Evolutionary conservation across 257 asterid species (phyloP).

Genomic region (Leptodermis oblonga): DNA sequence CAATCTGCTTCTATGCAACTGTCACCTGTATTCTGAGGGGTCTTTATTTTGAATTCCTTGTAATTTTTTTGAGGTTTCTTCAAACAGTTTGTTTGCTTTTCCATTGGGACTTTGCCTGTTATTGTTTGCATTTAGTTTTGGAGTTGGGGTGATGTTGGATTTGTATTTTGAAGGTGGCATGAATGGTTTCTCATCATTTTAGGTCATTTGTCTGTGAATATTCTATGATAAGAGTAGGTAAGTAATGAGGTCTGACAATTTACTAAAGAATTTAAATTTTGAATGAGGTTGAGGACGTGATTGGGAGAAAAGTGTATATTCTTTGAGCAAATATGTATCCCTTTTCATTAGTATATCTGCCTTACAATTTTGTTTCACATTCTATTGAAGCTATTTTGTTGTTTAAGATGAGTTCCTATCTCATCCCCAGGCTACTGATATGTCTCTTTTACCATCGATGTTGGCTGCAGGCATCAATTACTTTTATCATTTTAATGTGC

Average conservation of each 20-base stretch:
- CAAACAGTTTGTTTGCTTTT: no score
- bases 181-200: neutral
- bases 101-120: no score
- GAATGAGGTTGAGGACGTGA: neutral
- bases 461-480: neutral
- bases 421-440: no score
- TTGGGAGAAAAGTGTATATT: neutral
- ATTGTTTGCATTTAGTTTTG: neutral
- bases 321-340: neutral
- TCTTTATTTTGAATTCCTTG: neutral
- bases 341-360: neutral
- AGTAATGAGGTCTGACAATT: neutral
- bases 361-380: neutral
- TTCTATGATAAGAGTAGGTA: neutral
- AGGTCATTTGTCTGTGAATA: neutral
- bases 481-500: neutral
- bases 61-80: neutral
- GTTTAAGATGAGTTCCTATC: neutral
- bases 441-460: neutral
- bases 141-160: neutral
- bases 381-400: neutral
- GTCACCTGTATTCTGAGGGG: neutral
- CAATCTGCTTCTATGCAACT: neutral
- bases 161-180: neutral
- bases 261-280: neutral